Base-by-base conservation (phyloP, 2,329 filamentous ascomycete species). In the Colletotrichum sp. region DNA sequence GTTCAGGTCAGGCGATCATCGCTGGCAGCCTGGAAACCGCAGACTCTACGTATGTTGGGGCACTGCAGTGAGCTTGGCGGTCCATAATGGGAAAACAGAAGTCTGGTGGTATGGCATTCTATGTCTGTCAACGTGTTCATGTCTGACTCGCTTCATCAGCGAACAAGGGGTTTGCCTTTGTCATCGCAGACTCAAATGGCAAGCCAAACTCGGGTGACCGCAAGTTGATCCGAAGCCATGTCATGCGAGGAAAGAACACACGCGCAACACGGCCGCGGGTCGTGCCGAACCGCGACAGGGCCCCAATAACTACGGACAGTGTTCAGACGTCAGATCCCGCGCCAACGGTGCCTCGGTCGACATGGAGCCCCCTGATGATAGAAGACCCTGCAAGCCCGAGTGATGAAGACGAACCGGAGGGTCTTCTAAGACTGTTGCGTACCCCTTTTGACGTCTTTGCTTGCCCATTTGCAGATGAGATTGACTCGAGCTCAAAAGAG, bases 111-210 rank as follows among this genome's bases (percentile, higher is more conserved):
- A 73, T n/a, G 73, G 9, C 12, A 62, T 28, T 44, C 16, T 34
- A 8, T 0, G 6, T 28, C 1, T 8, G 5, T 10, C 28, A 21
- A 32, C 9, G 6, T 10, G 13, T n/a, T 28, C 8, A 15, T n/a
- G 13, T 57, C 64, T 76, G 65, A 75, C 36, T 1, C 12, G 21
- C 3, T 15, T 59, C 18, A 10, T 9, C 28, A 76, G 70, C n/a
- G 5, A 69, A 49, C 57, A 81, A 79, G 9, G 72, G 71, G 3
- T 82, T 83, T n/a, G 79, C 79, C 49, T 83, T 83, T 28, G 78
- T 83, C n/a, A 72, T 77, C 10, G 78, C 79, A 13, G 82, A 78
- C 15, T 55, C 77, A 0, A 70, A 71, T 6, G 82, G 81, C 1
- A 82, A 80, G 49, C 79, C 80, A 30, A 75, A 75, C 6, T 72